Conservation (phyloP, 1,284 basidiomycete species). For the Uromyces viciae-fabae region DNA sequence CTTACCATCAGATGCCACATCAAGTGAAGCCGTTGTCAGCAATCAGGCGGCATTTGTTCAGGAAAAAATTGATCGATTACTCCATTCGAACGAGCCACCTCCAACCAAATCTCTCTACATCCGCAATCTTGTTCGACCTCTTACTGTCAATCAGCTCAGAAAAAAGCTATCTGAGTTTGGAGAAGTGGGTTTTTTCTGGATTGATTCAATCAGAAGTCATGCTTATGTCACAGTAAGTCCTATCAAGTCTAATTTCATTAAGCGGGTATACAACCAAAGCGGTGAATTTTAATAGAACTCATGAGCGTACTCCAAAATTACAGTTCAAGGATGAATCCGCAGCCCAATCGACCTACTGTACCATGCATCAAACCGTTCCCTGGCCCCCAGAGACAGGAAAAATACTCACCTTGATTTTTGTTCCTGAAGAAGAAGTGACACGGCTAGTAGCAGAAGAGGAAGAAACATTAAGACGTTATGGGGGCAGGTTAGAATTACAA, state of each 20-base stretch:
- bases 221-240: conserved; percentile 38
- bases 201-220: conserved; percentile 29
- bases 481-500: background rate
- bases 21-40: background rate
- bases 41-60: background rate
- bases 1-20: background rate
- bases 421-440: conserved; percentile 7
- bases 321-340: conserved; percentile 13
- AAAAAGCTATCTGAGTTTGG: conserved; percentile 32
- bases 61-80: background rate
- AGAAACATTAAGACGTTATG: background rate
- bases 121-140: conserved; percentile 22
- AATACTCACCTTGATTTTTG: background rate
- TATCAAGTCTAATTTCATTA: too few species aligned
- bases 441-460: conserved; percentile 20
- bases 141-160: conserved; percentile 19
- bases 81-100: conserved; percentile 3
- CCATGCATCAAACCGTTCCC: conserved; percentile 19
- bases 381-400: conserved; percentile 32
- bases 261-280: background rate
- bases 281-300: background rate
- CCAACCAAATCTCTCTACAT: conserved; percentile 22
- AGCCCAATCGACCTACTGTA: background rate
- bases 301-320: background rate
- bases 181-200: conserved; percentile 19